phyloP scores from a whole-genome alignment of 768 basidiomycete genomes.

The Boletus barrowsii region DNA sequence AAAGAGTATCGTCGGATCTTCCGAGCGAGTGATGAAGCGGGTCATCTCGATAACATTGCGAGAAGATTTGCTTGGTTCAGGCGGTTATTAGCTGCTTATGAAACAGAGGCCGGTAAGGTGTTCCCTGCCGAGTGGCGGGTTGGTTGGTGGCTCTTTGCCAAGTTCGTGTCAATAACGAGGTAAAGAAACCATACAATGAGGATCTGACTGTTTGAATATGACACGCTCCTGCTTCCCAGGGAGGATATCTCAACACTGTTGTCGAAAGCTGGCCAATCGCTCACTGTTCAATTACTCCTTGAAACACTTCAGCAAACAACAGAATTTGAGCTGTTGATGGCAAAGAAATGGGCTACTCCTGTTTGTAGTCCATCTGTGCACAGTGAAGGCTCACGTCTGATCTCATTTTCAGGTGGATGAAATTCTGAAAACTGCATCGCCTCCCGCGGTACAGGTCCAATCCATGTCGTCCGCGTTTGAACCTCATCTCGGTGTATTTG shows the following conservation, averaged over 20 bases:
- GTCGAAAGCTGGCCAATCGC: constrained; percentile 68
- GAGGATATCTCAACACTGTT: constrained; percentile 82
- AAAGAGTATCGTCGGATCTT: constrained; percentile 98
- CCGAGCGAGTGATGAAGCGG: constrained; percentile 89
- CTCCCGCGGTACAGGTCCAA: constrained; percentile 50
- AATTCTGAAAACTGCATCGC: constrained; percentile 54
- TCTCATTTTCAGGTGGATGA: constrained; percentile 51
- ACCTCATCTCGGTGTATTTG: constrained; percentile 86
- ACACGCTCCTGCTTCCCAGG: constrained; percentile 36
- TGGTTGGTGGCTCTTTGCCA: constrained; percentile 74
- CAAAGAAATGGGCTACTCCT: constrained; percentile 77
- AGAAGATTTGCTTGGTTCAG: constrained; percentile 95
- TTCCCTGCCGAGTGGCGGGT: constrained; percentile 89
- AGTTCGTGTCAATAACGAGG: constrained; percentile 92
- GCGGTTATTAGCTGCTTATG: constrained; percentile 78
- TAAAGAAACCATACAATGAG: constrained; percentile 27
- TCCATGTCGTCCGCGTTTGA: constrained; percentile 90
- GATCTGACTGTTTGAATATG: neutral
- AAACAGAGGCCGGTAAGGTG: constrained; percentile 78
- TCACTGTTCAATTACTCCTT: constrained; percentile 76
- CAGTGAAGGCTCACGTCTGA: neutral
- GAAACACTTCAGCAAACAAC: constrained; percentile 83
- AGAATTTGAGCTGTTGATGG: constrained; percentile 84
- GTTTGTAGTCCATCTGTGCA: constrained; percentile 38
- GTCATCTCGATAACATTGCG: constrained; percentile 91